Percentiles rank a stretch among this genome's conserved stretches.
Evolutionary conservation across 192 early-diverging fungal genomes (phyloP).

Genomic region (Globomyces pollinis-pini): DNA sequence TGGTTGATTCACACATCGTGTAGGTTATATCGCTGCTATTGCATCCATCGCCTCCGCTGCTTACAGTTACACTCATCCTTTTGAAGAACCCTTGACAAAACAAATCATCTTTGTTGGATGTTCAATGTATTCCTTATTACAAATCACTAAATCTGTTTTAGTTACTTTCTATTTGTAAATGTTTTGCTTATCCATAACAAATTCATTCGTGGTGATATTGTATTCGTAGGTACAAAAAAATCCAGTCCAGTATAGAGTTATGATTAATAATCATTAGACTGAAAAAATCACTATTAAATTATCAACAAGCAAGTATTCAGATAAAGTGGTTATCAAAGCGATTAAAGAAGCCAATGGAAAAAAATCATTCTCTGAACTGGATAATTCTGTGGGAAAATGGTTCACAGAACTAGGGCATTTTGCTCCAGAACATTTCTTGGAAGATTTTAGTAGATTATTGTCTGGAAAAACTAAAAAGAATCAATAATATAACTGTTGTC

Average conservation of each 20-base stretch:
- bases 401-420: not conserved
- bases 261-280: no score
- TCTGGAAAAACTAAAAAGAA: slow-evolving; percentile 1
- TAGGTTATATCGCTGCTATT: slow-evolving; percentile 9
- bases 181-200: not conserved
- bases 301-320: not conserved
- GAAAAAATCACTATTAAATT: slow-evolving; percentile 1
- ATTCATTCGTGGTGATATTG: slow-evolving; percentile 2
- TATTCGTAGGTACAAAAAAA: not conserved
- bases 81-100: slow-evolving; percentile 6
- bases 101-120: slow-evolving; percentile 6
- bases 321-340: no score
- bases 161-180: slow-evolving; percentile 4
- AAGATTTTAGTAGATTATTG: not conserved
- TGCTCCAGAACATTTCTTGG: not conserved
- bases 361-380: not conserved
- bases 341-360: no score
- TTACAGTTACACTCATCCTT: slow-evolving; percentile 8
- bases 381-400: not conserved
- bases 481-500: not conserved
- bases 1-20: no score
- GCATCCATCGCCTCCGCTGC: not conserved
- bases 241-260: not conserved
- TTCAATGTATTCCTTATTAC: not conserved
- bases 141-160: not conserved